Evolutionary conservation across 352 stramenopile species (phyloP), one percentile per base, ranked within the genome.

Genomic region (Thalassiosira hispida): DNA sequence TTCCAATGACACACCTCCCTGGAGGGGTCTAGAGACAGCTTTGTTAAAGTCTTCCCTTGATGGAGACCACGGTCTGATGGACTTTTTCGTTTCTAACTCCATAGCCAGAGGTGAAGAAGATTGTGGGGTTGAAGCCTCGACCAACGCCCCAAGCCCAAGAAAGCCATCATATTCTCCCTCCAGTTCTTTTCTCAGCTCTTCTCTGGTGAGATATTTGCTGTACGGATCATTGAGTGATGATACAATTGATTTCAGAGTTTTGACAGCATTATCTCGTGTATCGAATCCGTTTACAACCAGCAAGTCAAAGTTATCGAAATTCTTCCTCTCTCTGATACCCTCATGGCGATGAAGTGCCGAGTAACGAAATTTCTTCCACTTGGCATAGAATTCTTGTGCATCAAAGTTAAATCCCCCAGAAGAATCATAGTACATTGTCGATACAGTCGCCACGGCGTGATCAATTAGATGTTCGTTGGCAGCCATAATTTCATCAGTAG

Each of bases 361-460:
- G 20, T 69, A 59, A 18, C 70, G 56, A 73, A 84, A 80, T n/a
- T 53, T 49, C 49, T 83, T 87, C 86, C 86, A 93, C 49, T 81
- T 23, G 23, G 23, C 42, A 55, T 89, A 92, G 46, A 93, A 90
- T 35, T 85, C 69, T 47, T 68, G 31, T 23, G 83, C 60, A 72
- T 86, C 68, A 81, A 94, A 94, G 2, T 73, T 53, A 42, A 64
- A 73, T n/a, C 89, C 89, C 22, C 86, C 89, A 18, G 76, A 83
- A 65, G 86, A 82, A 68, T 94, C 89, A 68, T 93, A 94, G 62
- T 88, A 92, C 84, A 92, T 91, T 7, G 83, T 92, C 44, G 84
- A 88, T 57, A 93, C 87, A n/a, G 84, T 93, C 4, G 77, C 67
- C 0, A 89, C 74, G 1, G 77, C 76, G 60, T 84, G 29, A 73